Evolutionary conservation across 495 filamentous ascomycete genomes (phyloP), one percentile per base, ranked within the genome.

Genomic region (Aspergillus homomorphus): DNA sequence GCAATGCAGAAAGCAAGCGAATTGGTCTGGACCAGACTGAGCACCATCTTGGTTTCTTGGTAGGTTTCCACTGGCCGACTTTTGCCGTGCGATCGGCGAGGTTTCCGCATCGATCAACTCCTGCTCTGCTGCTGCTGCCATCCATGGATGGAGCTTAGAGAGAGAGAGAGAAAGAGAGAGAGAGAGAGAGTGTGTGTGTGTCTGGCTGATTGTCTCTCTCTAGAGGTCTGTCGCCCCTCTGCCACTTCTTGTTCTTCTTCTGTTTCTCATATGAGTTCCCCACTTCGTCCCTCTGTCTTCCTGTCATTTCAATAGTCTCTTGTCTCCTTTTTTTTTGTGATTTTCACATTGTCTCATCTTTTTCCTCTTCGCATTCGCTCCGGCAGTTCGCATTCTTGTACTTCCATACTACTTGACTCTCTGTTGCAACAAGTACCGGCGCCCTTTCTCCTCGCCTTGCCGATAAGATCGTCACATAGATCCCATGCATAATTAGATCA

Each of bases 11-110:
- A 38, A 7, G 12, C 15, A 38, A 14, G 12, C 33, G 15, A 38
- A 38, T 38, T 38, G 33, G 33, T 38, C 33, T 38, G 33, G 33
- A 38, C 33, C 33, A 14, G 33, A 38, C 4, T 2, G 33, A 38
- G 33, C 33, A 38, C 7, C 33, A 38, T 38, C 33, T 38, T 12
- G 33, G 33, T 7, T 38, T 53, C 51, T 53, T 21, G 28, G 51
- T n/a, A 43, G 16, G 30, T 53, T 51, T 62, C 54, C 50, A 57
- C 53, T 54, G 28, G 43, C 19, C 28, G 18, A 42, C 23, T 50
- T 48, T 42, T 59, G 53, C 61, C 56, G 52, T 59, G 53, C 51
- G 61, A 59, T 62, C 60, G 52, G 61, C 56, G 45, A 45, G 43
- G 46, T 18, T 57, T 20, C 46, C 46, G 42, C 57, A 59, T 59